phyloP scores from a whole-genome alignment of 169 alveolate species.

The Cryptosporidium parvum region DNA sequence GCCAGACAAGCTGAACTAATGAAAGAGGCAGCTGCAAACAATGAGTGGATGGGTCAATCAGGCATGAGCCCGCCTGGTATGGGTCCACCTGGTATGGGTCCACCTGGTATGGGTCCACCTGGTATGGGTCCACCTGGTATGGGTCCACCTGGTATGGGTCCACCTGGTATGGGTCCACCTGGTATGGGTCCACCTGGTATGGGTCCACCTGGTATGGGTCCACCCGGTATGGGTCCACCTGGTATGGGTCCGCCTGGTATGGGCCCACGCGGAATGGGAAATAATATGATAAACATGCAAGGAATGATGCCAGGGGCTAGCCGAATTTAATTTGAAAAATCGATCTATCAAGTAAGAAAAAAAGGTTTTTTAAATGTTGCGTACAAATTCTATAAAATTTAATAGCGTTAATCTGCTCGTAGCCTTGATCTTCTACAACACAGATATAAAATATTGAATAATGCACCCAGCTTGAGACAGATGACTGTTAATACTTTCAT shows the following conservation, averaged over 20 bases:
- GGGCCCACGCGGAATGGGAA: constrained; percentile 58
- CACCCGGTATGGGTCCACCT: constrained; percentile 34
- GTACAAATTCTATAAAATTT: neutral
- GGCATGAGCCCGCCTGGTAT: constrained; percentile 71
- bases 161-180: constrained; percentile 41
- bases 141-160: constrained; percentile 54
- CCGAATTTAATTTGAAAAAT: neutral
- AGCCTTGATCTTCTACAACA: neutral
- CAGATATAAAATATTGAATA: neutral
- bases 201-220: constrained; percentile 20
- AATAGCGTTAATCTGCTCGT: neutral
- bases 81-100: constrained; percentile 58
- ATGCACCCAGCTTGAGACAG: neutral
- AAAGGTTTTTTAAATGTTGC: neutral
- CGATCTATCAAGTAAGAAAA: neutral
- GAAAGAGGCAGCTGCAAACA: constrained; percentile 65
- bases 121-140: constrained; percentile 49
- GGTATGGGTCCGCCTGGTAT: constrained; percentile 68
- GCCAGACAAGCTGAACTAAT: constrained; percentile 69
- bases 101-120: constrained; percentile 5
- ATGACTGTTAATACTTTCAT: neutral
- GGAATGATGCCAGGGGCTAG: constrained; percentile 4
- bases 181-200: constrained; percentile 48
- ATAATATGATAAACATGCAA: neutral
- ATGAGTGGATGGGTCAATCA: constrained; percentile 62